Conservation (phyloP, 2,329 filamentous ascomycete genomes). For the Diaporthe velutina region DNA sequence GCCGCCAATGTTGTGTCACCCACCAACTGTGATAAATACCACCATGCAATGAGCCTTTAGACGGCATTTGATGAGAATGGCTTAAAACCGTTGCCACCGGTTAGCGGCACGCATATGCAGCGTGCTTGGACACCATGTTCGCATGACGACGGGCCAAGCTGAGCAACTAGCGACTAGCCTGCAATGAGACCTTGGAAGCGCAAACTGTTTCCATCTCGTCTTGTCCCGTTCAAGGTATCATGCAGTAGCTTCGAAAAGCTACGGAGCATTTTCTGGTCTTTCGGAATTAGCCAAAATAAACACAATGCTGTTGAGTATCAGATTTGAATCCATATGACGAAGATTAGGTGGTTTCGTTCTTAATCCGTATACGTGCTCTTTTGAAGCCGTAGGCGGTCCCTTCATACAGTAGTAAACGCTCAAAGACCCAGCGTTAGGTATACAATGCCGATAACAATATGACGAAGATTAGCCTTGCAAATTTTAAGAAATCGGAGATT, state of each 20-base stretch:
- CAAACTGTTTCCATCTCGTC: not conserved
- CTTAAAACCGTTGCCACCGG: not conserved
- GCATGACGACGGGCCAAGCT: not conserved
- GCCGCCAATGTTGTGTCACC: not conserved
- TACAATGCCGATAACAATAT: no score
- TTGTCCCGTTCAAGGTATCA: not conserved
- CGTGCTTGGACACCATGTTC: not conserved
- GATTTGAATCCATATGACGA: no score
- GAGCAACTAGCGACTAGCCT: not conserved
- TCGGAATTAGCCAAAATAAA: not conserved
- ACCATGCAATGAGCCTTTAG: not conserved
- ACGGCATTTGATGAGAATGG: not conserved
- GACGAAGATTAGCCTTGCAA: no score
- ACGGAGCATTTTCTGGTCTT: no score
- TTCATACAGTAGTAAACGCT: no score
- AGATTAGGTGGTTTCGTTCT: no score
- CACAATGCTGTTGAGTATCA: no score
- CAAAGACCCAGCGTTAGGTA: no score
- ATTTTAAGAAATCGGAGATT: no score
- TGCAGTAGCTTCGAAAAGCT: not conserved
- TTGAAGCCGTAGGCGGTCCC: no score
- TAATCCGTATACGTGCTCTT: no score
- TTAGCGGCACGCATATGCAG: slow-evolving; percentile 13
- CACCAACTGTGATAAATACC: not conserved
- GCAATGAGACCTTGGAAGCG: not conserved